phyloP scores from a whole-genome alignment of 345 rosid genomes.

The Hibiscus tridactylites region DNA sequence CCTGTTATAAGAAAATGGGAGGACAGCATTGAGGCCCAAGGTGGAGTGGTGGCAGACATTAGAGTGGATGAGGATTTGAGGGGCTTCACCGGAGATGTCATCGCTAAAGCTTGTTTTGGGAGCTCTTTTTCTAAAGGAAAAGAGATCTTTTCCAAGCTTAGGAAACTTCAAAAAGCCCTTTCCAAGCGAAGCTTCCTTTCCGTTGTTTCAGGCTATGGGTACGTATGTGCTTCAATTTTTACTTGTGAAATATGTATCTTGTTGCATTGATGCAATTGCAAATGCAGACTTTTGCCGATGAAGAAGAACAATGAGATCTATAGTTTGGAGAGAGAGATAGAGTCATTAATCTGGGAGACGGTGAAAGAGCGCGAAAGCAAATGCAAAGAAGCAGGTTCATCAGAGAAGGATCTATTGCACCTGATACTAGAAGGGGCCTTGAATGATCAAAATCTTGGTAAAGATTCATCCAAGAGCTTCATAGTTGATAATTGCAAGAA shows the following conservation, averaged over 20 bases:
- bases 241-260: too few species aligned
- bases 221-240: background rate
- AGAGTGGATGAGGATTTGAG: slow-evolving; percentile 39
- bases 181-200: slow-evolving; percentile 23
- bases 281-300: slow-evolving; percentile 25
- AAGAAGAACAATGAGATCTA: slow-evolving; percentile 30
- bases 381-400: slow-evolving; percentile 21
- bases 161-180: slow-evolving; percentile 33
- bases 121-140: slow-evolving; percentile 43
- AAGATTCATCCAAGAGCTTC: slow-evolving; percentile 43
- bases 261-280: background rate
- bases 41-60: slow-evolving; percentile 26
- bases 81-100: slow-evolving; percentile 45
- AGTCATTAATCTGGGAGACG: slow-evolving; percentile 61
- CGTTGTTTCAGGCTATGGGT: slow-evolving; percentile 18
- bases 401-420: slow-evolving; percentile 58
- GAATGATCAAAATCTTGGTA: slow-evolving; percentile 22
- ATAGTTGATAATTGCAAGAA: slow-evolving; percentile 54
- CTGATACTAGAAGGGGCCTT: slow-evolving; percentile 53
- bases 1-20: slow-evolving; percentile 49
- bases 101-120: slow-evolving; percentile 50
- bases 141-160: slow-evolving; percentile 40
- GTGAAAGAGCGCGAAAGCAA: slow-evolving; percentile 46
- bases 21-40: slow-evolving; percentile 22
- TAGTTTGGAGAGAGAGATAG: slow-evolving; percentile 54